Evolutionary conservation across 805 yeast species (phyloP).

Genomic region (Candida loeiensis): DNA sequence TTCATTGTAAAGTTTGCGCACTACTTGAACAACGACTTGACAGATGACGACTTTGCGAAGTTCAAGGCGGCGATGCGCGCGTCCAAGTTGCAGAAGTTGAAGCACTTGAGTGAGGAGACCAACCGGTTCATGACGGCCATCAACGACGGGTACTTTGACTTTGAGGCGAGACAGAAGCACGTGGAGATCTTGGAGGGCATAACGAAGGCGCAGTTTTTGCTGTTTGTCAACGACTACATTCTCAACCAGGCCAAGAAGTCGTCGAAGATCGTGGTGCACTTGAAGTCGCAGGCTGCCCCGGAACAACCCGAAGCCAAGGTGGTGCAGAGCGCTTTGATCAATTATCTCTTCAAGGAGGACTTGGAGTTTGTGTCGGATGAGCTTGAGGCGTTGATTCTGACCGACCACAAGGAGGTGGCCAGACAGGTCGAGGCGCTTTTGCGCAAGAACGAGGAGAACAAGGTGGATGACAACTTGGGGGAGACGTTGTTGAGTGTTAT

Average conservation of each 20-base stretch:
- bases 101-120: slow-evolving; percentile 77
- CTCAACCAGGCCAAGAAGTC: slow-evolving; percentile 14
- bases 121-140: slow-evolving; percentile 63
- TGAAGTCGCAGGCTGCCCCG: slow-evolving; percentile 50
- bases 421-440: slow-evolving; percentile 24
- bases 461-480: slow-evolving; percentile 8
- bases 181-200: slow-evolving; percentile 54
- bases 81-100: slow-evolving; percentile 65
- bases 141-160: slow-evolving; percentile 76
- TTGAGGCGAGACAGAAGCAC: slow-evolving; percentile 52
- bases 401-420: slow-evolving; percentile 10
- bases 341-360: slow-evolving; percentile 22
- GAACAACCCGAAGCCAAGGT: slow-evolving; percentile 17
- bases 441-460: slow-evolving; percentile 12
- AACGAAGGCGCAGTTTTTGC: slow-evolving; percentile 53
- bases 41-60: slow-evolving; percentile 61
- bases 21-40: slow-evolving; percentile 44
- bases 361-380: slow-evolving; percentile 22
- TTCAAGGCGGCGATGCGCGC: slow-evolving; percentile 67
- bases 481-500: slow-evolving; percentile 15
- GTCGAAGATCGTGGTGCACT: slow-evolving; percentile 26
- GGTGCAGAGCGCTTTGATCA: slow-evolving; percentile 24
- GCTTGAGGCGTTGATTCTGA: slow-evolving; percentile 19
- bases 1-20: slow-evolving; percentile 52
- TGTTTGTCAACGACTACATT: slow-evolving; percentile 49